Evolutionary conservation across 495 filamentous ascomycete genomes (phyloP).

Genomic region (Tuber umbilicatum): DNA sequence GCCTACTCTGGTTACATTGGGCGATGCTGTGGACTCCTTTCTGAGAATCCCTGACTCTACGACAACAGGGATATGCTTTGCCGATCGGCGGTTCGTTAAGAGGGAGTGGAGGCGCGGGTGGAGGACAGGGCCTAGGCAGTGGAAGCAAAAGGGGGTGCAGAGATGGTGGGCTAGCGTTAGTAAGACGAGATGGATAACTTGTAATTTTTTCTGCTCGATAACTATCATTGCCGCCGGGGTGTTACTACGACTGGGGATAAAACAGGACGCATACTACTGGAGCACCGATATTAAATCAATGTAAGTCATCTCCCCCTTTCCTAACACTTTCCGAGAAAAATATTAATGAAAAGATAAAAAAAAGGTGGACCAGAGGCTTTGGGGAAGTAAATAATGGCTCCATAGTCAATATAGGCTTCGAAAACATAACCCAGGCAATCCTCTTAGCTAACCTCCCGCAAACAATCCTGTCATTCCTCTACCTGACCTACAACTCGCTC

Average conservation of each 20-base stretch:
- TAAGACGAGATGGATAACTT: constrained; percentile 9
- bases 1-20: constrained; percentile 3
- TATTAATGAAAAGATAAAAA: background rate
- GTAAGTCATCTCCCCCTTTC: background rate
- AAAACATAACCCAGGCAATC: constrained; percentile 29
- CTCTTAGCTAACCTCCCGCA: constrained; percentile 45
- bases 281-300: background rate
- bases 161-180: background rate
- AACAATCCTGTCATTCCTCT: constrained; percentile 44
- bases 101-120: background rate
- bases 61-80: constrained; percentile 38
- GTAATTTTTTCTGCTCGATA: constrained; percentile 7
- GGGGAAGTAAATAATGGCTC: constrained; percentile 2
- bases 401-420: constrained; percentile 9
- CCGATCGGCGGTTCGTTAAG: constrained; percentile 25
- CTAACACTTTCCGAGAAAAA: background rate
- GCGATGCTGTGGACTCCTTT: constrained; percentile 13
- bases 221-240: background rate
- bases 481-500: too few species aligned
- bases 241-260: background rate
- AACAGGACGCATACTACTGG: background rate
- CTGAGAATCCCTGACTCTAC: background rate
- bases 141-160: background rate
- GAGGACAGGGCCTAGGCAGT: background rate
- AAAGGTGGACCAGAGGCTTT: constrained; percentile 11